Evolutionary conservation across 176 grass and related monocot species (phyloP).

Genomic region (Lolium rigidum): DNA sequence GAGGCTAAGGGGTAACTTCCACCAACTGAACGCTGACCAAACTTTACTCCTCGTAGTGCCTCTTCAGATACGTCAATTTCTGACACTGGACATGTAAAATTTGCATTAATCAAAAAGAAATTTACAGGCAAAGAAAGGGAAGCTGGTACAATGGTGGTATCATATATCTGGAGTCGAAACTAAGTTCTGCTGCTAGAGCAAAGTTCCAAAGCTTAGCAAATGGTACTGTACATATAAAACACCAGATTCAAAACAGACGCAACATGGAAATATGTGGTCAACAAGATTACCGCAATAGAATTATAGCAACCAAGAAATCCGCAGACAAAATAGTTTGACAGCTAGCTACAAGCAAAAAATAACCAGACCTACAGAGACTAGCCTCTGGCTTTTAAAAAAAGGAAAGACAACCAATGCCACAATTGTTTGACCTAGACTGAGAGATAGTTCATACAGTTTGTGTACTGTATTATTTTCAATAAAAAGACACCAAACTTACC

Average conservation of each 20-base stretch:
- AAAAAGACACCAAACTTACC: constrained; percentile 50
- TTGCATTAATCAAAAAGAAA: constrained; percentile 18
- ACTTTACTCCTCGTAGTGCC: constrained; percentile 50
- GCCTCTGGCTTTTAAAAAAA: not conserved
- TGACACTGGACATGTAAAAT: constrained; percentile 57
- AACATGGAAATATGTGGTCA: not conserved
- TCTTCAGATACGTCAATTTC: constrained; percentile 55
- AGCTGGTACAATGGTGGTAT: not conserved
- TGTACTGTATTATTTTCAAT: not conserved
- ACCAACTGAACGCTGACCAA: constrained; percentile 38
- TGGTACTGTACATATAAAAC: not conserved
- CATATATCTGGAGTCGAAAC: constrained; percentile 15
- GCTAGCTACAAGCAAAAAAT: constrained; percentile 3
- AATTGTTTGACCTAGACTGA: not conserved
- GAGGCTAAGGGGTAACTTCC: constrained; percentile 57
- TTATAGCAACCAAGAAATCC: not conserved
- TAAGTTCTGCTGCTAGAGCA: not conserved
- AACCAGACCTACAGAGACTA: not conserved
- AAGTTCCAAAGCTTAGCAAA: not conserved
- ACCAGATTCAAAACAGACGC: not conserved
- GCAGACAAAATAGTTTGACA: not conserved
- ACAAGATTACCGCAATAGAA: constrained; percentile 5
- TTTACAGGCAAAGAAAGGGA: not conserved
- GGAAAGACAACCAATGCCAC: not conserved
- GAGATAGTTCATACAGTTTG: not conserved